Evolutionary conservation across 2,329 filamentous ascomycete genomes (phyloP).

Genomic region (Aspergillus sp.): DNA sequence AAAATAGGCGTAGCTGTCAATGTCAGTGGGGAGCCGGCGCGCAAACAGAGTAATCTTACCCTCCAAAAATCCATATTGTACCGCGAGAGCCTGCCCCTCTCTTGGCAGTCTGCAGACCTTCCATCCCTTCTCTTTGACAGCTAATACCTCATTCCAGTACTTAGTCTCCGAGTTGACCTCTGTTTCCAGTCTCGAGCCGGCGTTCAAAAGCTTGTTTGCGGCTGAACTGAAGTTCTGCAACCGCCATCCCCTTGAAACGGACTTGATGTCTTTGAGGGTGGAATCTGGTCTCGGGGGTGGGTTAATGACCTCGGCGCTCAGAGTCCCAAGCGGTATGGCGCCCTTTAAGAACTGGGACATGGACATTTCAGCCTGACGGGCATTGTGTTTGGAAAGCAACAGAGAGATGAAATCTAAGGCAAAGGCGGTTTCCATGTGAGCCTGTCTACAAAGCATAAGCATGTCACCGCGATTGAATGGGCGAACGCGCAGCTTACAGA

Average conservation of each 20-base stretch:
- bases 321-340: constrained; percentile 69
- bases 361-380: constrained; percentile 66
- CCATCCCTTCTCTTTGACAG: constrained; percentile 83
- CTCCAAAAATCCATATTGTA: constrained; percentile 87
- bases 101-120: constrained; percentile 74
- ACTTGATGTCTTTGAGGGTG: constrained; percentile 53
- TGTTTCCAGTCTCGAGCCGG: constrained; percentile 69
- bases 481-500: constrained; percentile 29
- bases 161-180: constrained; percentile 78
- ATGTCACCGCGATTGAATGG: neutral
- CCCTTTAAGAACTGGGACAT: constrained; percentile 71
- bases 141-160: constrained; percentile 86
- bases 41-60: constrained; percentile 39
- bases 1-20: constrained; percentile 54
- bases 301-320: constrained; percentile 67
- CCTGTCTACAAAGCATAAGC: constrained; percentile 33
- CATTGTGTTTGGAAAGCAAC: constrained; percentile 77
- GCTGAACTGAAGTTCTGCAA: constrained; percentile 73
- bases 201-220: constrained; percentile 70
- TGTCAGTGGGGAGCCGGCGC: neutral
- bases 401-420: constrained; percentile 82
- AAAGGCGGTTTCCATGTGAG: constrained; percentile 55
- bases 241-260: constrained; percentile 68
- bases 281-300: constrained; percentile 59
- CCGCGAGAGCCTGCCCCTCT: constrained; percentile 72